Evolutionary conservation across 2,329 filamentous ascomycete species (phyloP), one percentile per base, ranked within the genome.

Genomic region (Fusarium sp.): DNA sequence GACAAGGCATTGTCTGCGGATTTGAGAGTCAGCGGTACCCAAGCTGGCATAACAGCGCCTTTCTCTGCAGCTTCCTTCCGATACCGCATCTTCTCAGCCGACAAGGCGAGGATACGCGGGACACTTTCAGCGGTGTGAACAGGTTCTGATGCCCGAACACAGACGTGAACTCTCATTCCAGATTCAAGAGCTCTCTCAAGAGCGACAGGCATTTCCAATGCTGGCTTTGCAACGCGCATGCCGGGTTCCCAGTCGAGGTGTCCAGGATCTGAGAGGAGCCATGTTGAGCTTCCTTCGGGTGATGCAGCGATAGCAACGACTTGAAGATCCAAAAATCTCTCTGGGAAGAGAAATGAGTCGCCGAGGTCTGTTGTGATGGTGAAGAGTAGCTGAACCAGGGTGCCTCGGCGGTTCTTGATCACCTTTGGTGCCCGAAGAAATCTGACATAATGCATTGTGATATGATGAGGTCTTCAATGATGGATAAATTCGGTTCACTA

Each of bases 341-440:
- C 78, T 1, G 85, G 84, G n/a, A 72, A 79, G 14, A 89, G 82
- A 53, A 87, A 87, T 1, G 85, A 81, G 73, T 90, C 88, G 35
- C 87, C 86, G 3, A 89, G 81, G 64, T 90, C 87, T 15, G 87
- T 89, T 14, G 86, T 88, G 70, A 90, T 84, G 64, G 86, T 85
- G 66, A 90, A 79, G 2, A 87, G 80, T 6, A 89, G 74, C 52
- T 82, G 81, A 11, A 86, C 73, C 17, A 71, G 20, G 72, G 79
- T 70, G 64, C 70, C 70, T 48, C 70, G 64, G 64, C 73, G 56
- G 15, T 71, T 40, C 60, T 55, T 73, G 1, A 77, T 75, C 46
- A 86, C 75, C 70, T 80, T 81, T 5, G 84, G 85, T 5, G 84
- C 81, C 17, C 87, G 82, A 35, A 89, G 79, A 8, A 89, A 82